These are phyloP conservation scores for Rosa hybrid DNA, from an alignment of 331 rosid species.

Conservation along the genomic window DNA sequence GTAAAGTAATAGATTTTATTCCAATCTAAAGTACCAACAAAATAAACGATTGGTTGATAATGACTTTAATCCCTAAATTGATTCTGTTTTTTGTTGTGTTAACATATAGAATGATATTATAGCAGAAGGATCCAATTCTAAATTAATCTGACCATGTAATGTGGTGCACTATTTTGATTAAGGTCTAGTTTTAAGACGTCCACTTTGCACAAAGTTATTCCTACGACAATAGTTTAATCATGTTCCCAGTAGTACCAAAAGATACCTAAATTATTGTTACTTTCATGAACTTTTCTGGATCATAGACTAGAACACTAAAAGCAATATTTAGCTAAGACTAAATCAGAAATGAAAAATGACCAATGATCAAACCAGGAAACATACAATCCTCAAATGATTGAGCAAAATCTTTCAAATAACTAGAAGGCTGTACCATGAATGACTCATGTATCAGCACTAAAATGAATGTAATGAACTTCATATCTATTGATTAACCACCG, in stretches of 20 bases:
- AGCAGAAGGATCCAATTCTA: constrained; percentile 20
- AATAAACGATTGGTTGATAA: background rate
- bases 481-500: too few relatives aligned
- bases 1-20: background rate
- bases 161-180: constrained; percentile 2
- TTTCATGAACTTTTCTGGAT: background rate
- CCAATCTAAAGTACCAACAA: background rate
- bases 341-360: background rate
- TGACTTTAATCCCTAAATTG: background rate
- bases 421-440: too few relatives aligned
- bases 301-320: background rate
- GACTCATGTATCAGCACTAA: too few relatives aligned
- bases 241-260: background rate
- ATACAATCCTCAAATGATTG: background rate
- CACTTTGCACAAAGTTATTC: constrained; percentile 28
- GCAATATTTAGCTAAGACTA: background rate
- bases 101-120: background rate
- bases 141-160: constrained; percentile 9
- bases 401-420: background rate
- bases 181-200: constrained; percentile 7
- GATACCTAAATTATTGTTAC: too few relatives aligned
- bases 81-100: constrained; percentile 15
- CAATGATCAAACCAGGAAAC: background rate
- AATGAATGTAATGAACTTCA: too few relatives aligned
- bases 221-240: constrained; percentile 3